These are phyloP conservation scores for Tulasnella sp. DNA, from an alignment of 768 basidiomycete species.

Conservation along the genomic window DNA sequence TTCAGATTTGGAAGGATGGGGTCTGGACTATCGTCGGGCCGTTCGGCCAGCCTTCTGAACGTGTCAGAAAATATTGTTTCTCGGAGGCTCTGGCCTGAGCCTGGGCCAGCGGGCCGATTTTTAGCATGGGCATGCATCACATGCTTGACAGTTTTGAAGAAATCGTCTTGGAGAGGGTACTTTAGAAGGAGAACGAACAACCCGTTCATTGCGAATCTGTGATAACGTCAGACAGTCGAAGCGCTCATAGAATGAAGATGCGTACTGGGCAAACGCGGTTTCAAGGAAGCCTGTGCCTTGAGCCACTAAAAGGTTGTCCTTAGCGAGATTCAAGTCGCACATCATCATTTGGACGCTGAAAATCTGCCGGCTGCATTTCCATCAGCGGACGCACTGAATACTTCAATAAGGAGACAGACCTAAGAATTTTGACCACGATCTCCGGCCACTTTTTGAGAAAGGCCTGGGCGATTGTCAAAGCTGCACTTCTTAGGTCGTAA, in stretches of 20 bases:
- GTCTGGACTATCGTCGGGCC: slow-evolving; percentile 44
- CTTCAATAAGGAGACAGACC: slow-evolving; percentile 40
- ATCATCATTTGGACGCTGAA: slow-evolving; percentile 51
- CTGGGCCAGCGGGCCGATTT: slow-evolving; percentile 31
- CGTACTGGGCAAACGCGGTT: slow-evolving; percentile 49
- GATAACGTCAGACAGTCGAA: neutral
- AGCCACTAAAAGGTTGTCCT: slow-evolving; percentile 54
- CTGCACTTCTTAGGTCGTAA: slow-evolving; percentile 64
- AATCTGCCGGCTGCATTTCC: slow-evolving; percentile 46
- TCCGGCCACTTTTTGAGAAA: slow-evolving; percentile 59
- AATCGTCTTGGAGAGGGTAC: slow-evolving; percentile 28
- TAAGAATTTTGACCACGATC: slow-evolving; percentile 51
- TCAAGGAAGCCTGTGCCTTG: slow-evolving; percentile 58
- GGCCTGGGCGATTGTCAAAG: slow-evolving; percentile 56
- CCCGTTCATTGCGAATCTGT: slow-evolving; percentile 57
- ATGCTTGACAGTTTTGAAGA: slow-evolving; percentile 15
- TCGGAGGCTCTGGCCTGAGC: slow-evolving; percentile 46
- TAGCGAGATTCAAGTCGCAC: slow-evolving; percentile 45
- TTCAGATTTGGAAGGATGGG: slow-evolving; percentile 51
- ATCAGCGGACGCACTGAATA: neutral
- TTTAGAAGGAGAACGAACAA: slow-evolving; percentile 56
- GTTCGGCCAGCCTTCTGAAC: slow-evolving; percentile 53
- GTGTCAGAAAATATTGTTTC: slow-evolving; percentile 35
- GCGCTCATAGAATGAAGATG: neutral
- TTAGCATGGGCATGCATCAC: slow-evolving; percentile 21